Base-by-base conservation (phyloP, 768 basidiomycete species). In the Suillus luteus region DNA sequence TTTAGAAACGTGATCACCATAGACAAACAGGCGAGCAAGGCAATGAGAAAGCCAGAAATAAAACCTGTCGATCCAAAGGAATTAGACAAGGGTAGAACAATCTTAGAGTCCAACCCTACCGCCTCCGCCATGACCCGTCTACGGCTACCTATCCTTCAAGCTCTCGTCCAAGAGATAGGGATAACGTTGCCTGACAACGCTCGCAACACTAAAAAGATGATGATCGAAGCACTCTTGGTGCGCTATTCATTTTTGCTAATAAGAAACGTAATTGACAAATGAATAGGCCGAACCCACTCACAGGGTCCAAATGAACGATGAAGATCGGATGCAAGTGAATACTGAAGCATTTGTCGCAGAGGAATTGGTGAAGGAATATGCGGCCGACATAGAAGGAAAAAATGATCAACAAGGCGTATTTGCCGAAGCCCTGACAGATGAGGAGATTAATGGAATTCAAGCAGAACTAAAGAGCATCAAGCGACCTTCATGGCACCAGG, bases 401-500 rank as follows among this genome's bases (percentile, higher is more conserved):
- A 40, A 40, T 7, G 24, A 31, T 9, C 43, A 62, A 1, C 12
- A 40, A 12, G 15, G 40, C 5, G 15, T 14, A 40, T 40, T 14
- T 40, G 38, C 38, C 5, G 40, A 54, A 51, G 14, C 12, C 12
- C 54, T 62, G n/a, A 54, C 38, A n/a, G 55, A 55, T 11, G 14
- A 27, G 7, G 62, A 62, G 62, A 40, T 62, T 14, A 55, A 54
- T 3, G 2, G 10, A 33, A 52, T 62, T 35, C 62, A 55, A 35
- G 62, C 19, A n/a, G 31, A 44, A 31, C 62, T 62, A 11, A 31
- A 5, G 12, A 7, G 37, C 22, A 55, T 62, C n/a, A 35, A 22
- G 22, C 51, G 24, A 72, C 73, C 14, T 43, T 65, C 22, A 64
- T 77, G 19, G 74, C 75, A 24, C 67, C 62, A 24, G 69, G 73